Evolutionary conservation across 352 stramenopile species (phyloP).

Genomic region (Phytophthora fragariae): DNA sequence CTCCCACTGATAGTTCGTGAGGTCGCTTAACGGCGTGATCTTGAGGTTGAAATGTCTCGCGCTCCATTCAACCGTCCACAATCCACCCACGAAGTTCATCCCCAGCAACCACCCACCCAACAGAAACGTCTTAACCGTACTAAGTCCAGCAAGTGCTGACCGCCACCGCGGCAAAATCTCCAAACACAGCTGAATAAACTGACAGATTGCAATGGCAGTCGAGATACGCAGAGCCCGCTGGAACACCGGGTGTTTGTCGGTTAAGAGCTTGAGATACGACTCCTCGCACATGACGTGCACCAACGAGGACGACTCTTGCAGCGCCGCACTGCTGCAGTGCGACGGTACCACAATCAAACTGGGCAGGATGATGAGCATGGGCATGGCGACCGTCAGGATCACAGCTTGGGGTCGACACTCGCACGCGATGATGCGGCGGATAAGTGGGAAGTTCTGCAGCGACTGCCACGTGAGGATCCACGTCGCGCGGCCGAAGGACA

Average conservation of each 20-base stretch:
- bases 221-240: constrained; percentile 82
- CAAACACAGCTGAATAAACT: constrained; percentile 88
- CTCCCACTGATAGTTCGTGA: constrained; percentile 78
- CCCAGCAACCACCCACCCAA: constrained; percentile 63
- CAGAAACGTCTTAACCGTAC: constrained; percentile 58
- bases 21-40: constrained; percentile 72
- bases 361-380: constrained; percentile 77
- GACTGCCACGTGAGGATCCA: constrained; percentile 93
- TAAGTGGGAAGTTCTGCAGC: constrained; percentile 87
- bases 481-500: constrained; percentile 84
- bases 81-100: constrained; percentile 66
- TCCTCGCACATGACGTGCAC: constrained; percentile 76
- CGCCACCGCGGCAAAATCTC: constrained; percentile 83
- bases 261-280: constrained; percentile 88
- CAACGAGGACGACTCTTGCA: constrained; percentile 43
- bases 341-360: constrained; percentile 82
- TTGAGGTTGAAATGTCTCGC: constrained; percentile 73
- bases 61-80: constrained; percentile 85
- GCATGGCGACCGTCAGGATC: constrained; percentile 77
- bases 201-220: constrained; percentile 81
- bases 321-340: constrained; percentile 47
- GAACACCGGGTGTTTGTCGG: constrained; percentile 83
- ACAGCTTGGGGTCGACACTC: constrained; percentile 82
- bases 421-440: constrained; percentile 83
- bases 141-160: constrained; percentile 63